Evolutionary conservation across 1,284 basidiomycete genomes (phyloP), one percentile per base, ranked within the genome.

Genomic region (Volvariella volvacea): DNA sequence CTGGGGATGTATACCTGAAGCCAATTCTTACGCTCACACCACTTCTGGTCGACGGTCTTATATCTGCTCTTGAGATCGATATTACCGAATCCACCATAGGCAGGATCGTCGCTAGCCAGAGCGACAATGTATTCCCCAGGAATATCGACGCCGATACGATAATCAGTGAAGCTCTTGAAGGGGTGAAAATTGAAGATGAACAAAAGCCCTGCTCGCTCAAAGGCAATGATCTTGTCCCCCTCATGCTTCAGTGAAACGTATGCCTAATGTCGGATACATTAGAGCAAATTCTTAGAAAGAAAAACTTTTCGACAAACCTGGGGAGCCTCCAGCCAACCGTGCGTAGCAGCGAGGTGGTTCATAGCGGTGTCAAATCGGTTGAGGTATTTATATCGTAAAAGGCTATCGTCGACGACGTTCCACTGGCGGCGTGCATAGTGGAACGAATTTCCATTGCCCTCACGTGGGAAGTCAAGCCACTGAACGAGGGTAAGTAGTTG

Each of bases 391-490:
- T 99, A 99, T 10, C 95, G 83, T 45, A 98, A 70, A 20, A 92
- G 52, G 0, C 59, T 55, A 58, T 98, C 93, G 58, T 97, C 94
- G 39, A 92, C 83, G 17, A 98, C 73, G 62, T 95, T 95, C 85
- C 92, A 99, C 58, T 98, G 95, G 15, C 95, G 81, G 21, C 94
- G 82, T 42, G 93, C 92, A 59, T 97, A 90, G 54, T 95, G 89
- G 76, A 93, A 99, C 8, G 92, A 96, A 65, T 93, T 91, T 55
- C 80, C 77, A 59, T 99, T 99, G 12, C 95, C 95, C 53, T 83
- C 90, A 22, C 95, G 86, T 31, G 95, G 95, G 68, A 99, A 99
- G 64, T 98, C 95, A 57, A 99, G 90, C 95, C 95, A 99, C 84
- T 92, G 51, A 4, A 31, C 41, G 14, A 22, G 25, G 42, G 43